Evolutionary conservation across 768 basidiomycete genomes (phyloP).

Genomic region (Paxillus rubicundulus): DNA sequence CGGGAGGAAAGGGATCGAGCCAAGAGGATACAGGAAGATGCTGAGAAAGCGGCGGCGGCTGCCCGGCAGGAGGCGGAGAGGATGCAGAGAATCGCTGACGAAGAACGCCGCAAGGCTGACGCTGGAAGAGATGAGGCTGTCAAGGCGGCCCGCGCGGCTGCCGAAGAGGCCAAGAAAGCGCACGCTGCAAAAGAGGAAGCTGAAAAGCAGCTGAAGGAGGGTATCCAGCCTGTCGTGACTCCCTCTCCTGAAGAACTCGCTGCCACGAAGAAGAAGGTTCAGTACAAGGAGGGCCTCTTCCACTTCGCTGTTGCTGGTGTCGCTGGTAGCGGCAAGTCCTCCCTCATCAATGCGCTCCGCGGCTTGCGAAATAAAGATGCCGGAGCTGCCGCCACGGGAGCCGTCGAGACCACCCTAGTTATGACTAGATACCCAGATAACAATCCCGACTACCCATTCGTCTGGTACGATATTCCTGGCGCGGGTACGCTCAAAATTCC

Average conservation of each 20-base stretch:
- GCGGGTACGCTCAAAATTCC: constrained; percentile 32
- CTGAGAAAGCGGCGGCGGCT: constrained; percentile 9
- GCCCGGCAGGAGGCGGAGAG: constrained; percentile 14
- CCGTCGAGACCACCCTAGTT: constrained; percentile 30
- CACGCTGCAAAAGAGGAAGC: constrained; percentile 12
- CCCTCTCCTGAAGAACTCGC: constrained; percentile 21
- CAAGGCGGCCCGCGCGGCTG: constrained; percentile 6
- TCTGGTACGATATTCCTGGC: constrained; percentile 39
- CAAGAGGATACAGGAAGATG: constrained; percentile 13
- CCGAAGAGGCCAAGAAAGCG: constrained; percentile 12
- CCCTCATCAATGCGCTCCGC: constrained; percentile 35
- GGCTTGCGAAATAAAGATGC: constrained; percentile 21
- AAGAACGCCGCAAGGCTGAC: constrained; percentile 9
- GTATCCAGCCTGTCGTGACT: constrained; percentile 24
- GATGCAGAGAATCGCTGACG: constrained; percentile 8
- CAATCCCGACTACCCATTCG: constrained; percentile 16
- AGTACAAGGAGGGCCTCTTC: constrained; percentile 25
- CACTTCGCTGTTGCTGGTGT: constrained; percentile 36
- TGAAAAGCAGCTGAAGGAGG: constrained; percentile 19
- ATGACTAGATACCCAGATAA: constrained; percentile 27
- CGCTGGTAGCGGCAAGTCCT: constrained; percentile 36
- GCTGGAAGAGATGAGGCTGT: constrained; percentile 7
- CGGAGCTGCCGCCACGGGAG: constrained; percentile 27
- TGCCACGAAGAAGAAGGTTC: constrained; percentile 11
- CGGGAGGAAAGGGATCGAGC: constrained; percentile 14